Evolutionary conservation across 2,329 filamentous ascomycete genomes (phyloP).

Genomic region (Claviceps sp.): DNA sequence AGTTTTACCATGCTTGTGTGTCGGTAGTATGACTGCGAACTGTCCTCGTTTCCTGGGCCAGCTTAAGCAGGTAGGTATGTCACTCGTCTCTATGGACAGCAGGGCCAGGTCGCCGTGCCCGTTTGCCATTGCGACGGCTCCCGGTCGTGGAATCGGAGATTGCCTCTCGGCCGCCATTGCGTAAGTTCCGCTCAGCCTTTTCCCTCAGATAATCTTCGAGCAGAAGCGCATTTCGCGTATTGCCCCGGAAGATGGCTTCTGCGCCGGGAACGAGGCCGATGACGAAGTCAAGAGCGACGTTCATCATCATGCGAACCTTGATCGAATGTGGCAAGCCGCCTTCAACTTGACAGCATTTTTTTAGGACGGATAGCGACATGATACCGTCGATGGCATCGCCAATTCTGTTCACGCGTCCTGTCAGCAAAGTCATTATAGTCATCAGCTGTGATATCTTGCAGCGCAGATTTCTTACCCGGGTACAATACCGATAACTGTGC

Average conservation of each 20-base stretch:
- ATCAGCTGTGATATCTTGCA: background rate
- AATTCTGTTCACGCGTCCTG: slow-evolving; percentile 31
- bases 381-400: slow-evolving; percentile 65
- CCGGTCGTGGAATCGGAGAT: slow-evolving; percentile 37
- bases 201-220: slow-evolving; percentile 55
- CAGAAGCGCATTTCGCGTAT: slow-evolving; percentile 61
- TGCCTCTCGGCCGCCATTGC: slow-evolving; percentile 28
- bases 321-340: slow-evolving; percentile 56
- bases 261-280: slow-evolving; percentile 60
- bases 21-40: background rate
- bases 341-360: slow-evolving; percentile 58
- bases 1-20: slow-evolving; percentile 1
- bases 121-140: slow-evolving; percentile 38
- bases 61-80: background rate
- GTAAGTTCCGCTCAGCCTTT: slow-evolving; percentile 47
- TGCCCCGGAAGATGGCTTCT: slow-evolving; percentile 61
- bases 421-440: background rate
- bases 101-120: slow-evolving; percentile 14
- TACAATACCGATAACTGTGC: slow-evolving; percentile 70
- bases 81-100: background rate
- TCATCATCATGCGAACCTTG: slow-evolving; percentile 62
- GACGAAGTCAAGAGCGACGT: slow-evolving; percentile 61
- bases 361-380: slow-evolving; percentile 63
- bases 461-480: slow-evolving; percentile 51
- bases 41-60: background rate